These are phyloP conservation scores for Quillaja saponaria DNA, from an alignment of 306 rosid species.

Conservation along the genomic window DNA sequence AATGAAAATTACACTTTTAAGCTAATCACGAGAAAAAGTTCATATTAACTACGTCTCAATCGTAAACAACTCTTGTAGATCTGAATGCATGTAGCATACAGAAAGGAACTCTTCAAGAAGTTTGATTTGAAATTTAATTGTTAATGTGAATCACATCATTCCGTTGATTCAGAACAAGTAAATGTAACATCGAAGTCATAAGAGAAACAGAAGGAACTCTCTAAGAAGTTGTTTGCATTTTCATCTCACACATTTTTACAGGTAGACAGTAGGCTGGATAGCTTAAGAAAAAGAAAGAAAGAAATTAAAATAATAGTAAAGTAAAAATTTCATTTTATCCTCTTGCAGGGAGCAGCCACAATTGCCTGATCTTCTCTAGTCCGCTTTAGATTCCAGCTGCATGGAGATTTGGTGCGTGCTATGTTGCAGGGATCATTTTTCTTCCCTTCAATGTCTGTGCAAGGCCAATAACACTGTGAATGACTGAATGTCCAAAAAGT, in stretches of 20 bases:
- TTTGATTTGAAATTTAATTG: too few species aligned
- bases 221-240: background rate
- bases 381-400: slow-evolving; percentile 58
- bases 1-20: too few species aligned
- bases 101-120: too few species aligned
- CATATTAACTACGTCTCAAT: too few species aligned
- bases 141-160: too few species aligned
- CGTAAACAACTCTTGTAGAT: too few species aligned
- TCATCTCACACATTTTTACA: slow-evolving; percentile 8
- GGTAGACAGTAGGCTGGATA: background rate
- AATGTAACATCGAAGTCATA: too few species aligned
- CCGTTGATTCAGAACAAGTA: too few species aligned
- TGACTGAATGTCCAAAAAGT: slow-evolving; percentile 7
- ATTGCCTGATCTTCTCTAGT: slow-evolving; percentile 55
- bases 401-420: slow-evolving; percentile 36
- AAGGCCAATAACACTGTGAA: slow-evolving; percentile 12
- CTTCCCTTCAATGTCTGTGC: slow-evolving; percentile 34
- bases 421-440: slow-evolving; percentile 22
- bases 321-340: slow-evolving; percentile 43
- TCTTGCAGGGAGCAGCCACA: slow-evolving; percentile 48
- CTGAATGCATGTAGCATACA: too few species aligned
- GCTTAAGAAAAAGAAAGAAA: background rate
- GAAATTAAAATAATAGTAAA: background rate
- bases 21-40: too few species aligned
- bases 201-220: too few species aligned